Conservation (phyloP, 805 yeast species). For the Candida qinlingensis region DNA sequence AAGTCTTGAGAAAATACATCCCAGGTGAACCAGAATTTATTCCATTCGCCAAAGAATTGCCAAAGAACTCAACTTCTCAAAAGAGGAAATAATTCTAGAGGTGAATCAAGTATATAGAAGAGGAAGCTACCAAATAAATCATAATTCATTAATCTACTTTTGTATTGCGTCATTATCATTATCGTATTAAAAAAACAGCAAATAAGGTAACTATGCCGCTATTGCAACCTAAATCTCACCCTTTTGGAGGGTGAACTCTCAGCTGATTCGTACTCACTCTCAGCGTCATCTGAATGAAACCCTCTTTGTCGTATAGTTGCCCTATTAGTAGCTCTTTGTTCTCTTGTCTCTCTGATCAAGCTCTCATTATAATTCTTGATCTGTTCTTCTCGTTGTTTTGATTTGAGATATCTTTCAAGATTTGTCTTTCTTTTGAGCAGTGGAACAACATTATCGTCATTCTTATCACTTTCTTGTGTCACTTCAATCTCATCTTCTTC, state of each 20-base stretch:
- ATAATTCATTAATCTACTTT: not conserved
- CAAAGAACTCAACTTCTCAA: conserved; percentile 87
- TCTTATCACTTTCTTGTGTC: not conserved
- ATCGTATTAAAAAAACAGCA: no score
- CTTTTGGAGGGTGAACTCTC: conserved; percentile 10
- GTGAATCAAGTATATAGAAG: no score
- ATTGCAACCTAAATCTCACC: conserved; percentile 8
- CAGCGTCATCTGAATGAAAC: not conserved
- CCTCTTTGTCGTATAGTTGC: conserved; percentile 8
- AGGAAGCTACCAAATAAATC: not conserved
- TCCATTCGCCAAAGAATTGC: conserved; percentile 85
- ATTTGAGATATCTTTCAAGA: conserved; percentile 14
- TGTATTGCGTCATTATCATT: no score
- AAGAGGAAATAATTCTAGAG: conserved; percentile 38
- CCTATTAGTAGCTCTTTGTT: conserved; percentile 7
- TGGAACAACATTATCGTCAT: conserved; percentile 10
- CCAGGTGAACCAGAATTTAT: conserved; percentile 98
- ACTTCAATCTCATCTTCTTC: not conserved
- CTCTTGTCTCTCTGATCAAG: conserved; percentile 8
- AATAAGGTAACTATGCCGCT: not conserved
- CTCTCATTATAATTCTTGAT: conserved; percentile 11
- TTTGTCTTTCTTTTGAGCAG: conserved; percentile 16
- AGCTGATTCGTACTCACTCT: not conserved
- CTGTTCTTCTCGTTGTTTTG: conserved; percentile 17
- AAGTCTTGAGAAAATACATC: conserved; percentile 90